Base-by-base conservation (phyloP, 2,329 filamentous ascomycete genomes). In the Aspergillus sclerotialis region DNA sequence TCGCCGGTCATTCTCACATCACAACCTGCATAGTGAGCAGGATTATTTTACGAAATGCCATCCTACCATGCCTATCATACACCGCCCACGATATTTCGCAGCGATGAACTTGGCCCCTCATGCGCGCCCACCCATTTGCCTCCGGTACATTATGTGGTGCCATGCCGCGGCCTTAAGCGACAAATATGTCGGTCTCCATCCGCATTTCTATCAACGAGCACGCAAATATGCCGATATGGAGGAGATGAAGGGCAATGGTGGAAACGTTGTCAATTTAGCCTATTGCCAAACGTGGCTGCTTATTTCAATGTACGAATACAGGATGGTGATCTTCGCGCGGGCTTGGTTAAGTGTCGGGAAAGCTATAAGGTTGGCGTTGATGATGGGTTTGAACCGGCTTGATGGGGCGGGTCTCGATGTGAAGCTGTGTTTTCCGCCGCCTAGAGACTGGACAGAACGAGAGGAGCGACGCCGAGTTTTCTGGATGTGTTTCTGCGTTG, bases 61-160 rank as follows among this genome's bases (percentile, higher is more conserved):
- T 53, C 81, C 84, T 1, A 87, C 86, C 0, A 52, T 85, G 37
- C 88, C 92, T 11, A 84, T 96, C 73, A 84, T 96, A 37, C 90
- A 98, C 58, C 84, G 81, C 49, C 85, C 82, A 40, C 79, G 90
- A 33, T 96, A 92, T 57, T 70, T 92, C 38, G 84, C 88, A 13
- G 85, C 86, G 19, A 86, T 95, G 80, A 87, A 90, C 52, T 71
- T 95, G 61, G 78, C 86, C n/a, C 87, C 87, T 12, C 80, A 80
- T 42, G 81, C 88, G 67, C 78, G 90, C 16, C 90, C 92, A 2
- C 87, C 90, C 0, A 79, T 94, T 18, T 87, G 84, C 45, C 66
- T 98, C 32, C 80, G 92, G 48, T 98, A 98, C 63, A 87, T 85
- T 36, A 93, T 96, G 72, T 96, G 90, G 90, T 85, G 82, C n/a